These are phyloP conservation scores for Hamigera avellanea DNA, from an alignment of 495 filamentous ascomycete genomes.

Conservation along the genomic window DNA sequence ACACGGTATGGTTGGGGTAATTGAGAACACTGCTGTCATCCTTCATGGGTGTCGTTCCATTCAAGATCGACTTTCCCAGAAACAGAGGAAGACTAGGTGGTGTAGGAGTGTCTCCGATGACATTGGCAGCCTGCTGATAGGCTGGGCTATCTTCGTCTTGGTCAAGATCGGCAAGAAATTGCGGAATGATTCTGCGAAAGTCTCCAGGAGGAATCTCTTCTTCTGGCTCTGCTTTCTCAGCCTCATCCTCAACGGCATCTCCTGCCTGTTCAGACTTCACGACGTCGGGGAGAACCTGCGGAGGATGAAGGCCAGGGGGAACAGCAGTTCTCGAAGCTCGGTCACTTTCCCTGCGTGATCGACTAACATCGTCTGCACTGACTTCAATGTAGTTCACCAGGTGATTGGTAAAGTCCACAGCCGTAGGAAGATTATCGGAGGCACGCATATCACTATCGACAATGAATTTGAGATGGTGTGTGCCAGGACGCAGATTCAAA, in stretches of 20 bases:
- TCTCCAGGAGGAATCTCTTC: constrained; percentile 35
- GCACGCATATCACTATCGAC: constrained; percentile 88
- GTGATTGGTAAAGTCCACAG: constrained; percentile 93
- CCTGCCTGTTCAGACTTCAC: constrained; percentile 22
- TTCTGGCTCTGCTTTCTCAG: constrained; percentile 34
- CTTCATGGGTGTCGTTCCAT: constrained; percentile 81
- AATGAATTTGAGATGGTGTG: constrained; percentile 93
- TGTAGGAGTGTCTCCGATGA: constrained; percentile 60
- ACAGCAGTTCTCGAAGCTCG: constrained; percentile 12
- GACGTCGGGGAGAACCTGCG: constrained; percentile 31
- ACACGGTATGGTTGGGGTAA: constrained; percentile 91
- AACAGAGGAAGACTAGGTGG: constrained; percentile 86
- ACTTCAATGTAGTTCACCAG: constrained; percentile 97
- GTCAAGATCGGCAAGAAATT: constrained; percentile 78
- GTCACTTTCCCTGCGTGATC: constrained; percentile 24
- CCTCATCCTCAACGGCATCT: constrained; percentile 28
- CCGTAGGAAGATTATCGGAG: constrained; percentile 77
- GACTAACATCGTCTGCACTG: constrained; percentile 54
- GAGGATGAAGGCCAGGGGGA: constrained; percentile 30
- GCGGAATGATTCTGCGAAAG: constrained; percentile 55
- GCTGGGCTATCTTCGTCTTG: constrained; percentile 61
- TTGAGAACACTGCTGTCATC: constrained; percentile 94
- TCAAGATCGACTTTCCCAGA: constrained; percentile 87
- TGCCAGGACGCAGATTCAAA: constrained; percentile 77
- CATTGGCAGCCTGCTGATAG: constrained; percentile 57